A percentile compares a stretch with the other conserved stretches of the same genome.
Evolutionary conservation across 73 alveolate species (phyloP).

Genomic region (Effrenium voratum): DNA sequence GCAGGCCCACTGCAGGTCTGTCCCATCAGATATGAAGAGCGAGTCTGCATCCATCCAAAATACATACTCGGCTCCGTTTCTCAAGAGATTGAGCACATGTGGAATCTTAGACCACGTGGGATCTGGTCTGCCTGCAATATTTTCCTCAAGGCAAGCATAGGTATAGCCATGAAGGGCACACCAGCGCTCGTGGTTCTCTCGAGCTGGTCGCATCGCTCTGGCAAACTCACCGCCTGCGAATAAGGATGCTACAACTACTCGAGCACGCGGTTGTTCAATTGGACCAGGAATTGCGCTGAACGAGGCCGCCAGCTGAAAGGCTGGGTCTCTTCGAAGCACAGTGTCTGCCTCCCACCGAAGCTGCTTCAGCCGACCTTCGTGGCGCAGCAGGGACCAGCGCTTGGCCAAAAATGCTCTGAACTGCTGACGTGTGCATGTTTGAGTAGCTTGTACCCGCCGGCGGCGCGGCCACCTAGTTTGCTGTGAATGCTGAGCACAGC

Average conservation of each 20-base stretch:
- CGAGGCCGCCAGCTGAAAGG: neutral
- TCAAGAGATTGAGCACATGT: slow-evolving; percentile 45
- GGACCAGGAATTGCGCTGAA: neutral
- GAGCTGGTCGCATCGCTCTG: slow-evolving; percentile 39
- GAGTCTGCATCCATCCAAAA: slow-evolving; percentile 91
- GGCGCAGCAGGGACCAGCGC: slow-evolving; percentile 48
- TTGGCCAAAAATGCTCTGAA: too few relatives aligned
- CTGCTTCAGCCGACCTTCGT: slow-evolving; percentile 9
- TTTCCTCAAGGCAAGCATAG: slow-evolving; percentile 79
- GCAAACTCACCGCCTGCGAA: slow-evolving; percentile 13
- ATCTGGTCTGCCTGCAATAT: slow-evolving; percentile 44
- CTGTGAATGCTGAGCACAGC: too few relatives aligned
- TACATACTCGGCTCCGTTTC: slow-evolving; percentile 55
- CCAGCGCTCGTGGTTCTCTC: slow-evolving; percentile 70
- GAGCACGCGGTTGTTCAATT: neutral
- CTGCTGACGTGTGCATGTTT: too few relatives aligned
- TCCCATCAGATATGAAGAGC: neutral
- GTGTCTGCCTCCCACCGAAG: neutral
- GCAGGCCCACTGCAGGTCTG: slow-evolving; percentile 71
- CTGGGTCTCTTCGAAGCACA: neutral
- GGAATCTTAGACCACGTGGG: slow-evolving; percentile 90
- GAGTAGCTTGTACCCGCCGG: too few relatives aligned
- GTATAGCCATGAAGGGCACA: slow-evolving; percentile 81
- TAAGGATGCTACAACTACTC: slow-evolving; percentile 13
- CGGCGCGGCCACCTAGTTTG: too few relatives aligned